phyloP scores from a whole-genome alignment of 768 basidiomycete species.

The Agrocybe praecox region DNA sequence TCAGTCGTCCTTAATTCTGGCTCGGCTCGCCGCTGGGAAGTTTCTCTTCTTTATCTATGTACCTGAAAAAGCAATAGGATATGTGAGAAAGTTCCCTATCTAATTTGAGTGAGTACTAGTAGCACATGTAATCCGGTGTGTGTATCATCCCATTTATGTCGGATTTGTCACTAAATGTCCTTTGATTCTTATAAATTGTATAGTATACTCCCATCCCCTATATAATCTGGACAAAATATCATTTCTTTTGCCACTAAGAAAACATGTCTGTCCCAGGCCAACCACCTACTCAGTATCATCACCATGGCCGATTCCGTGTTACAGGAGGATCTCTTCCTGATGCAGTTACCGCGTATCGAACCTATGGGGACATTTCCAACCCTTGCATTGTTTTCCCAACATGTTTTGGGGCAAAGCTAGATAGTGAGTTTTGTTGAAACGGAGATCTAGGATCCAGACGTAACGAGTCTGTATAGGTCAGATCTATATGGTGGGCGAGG shows the following conservation, averaged over 20 bases:
- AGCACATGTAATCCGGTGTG: background rate
- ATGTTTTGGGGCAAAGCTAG: conserved; percentile 55
- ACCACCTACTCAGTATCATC: conserved; percentile 43
- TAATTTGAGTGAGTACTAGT: background rate
- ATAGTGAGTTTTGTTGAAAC: conserved; percentile 36
- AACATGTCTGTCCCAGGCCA: conserved; percentile 7
- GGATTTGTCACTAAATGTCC: background rate
- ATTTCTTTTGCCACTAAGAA: background rate
- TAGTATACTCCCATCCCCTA: background rate
- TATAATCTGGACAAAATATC: too few species aligned
- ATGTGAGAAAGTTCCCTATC: background rate
- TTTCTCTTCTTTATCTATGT: too few species aligned
- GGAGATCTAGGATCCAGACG: background rate
- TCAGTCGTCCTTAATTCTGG: background rate
- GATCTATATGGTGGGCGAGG: conserved; percentile 48
- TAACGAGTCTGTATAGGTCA: conserved; percentile 38
- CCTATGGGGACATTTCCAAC: conserved; percentile 51
- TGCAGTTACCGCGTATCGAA: conserved; percentile 58
- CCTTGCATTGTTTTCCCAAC: conserved; percentile 63
- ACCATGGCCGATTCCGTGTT: conserved; percentile 55
- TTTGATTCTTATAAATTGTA: background rate
- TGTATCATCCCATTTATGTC: background rate
- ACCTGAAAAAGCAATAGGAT: background rate
- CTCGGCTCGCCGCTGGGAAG: too few species aligned
- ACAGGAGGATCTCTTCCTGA: conserved; percentile 56